phyloP scores from a whole-genome alignment of 2,329 filamentous ascomycete species.

The Moelleriella libera region DNA sequence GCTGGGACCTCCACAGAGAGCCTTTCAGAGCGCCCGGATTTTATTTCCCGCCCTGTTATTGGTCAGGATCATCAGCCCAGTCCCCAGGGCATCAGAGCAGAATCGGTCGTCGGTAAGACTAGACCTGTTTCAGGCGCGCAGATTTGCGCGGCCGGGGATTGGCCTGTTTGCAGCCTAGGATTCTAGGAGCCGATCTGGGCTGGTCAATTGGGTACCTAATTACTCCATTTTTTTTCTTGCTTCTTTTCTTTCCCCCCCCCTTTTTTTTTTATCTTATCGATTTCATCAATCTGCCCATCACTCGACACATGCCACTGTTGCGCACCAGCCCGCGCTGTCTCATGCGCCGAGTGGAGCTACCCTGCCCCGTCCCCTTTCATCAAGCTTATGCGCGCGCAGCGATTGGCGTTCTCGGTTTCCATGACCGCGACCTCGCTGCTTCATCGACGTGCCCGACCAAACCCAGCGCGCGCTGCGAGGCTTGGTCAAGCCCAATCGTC shows the following conservation, averaged over 20 bases:
- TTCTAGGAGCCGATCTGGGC: too few species aligned
- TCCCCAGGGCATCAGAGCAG: not conserved
- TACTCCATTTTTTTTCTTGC: not conserved
- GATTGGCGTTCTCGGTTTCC: not conserved
- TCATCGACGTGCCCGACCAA: not conserved
- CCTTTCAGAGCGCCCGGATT: conserved; percentile 5
- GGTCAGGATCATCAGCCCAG: not conserved
- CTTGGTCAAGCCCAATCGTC: not conserved
- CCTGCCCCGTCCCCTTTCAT: not conserved
- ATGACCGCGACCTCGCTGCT: not conserved
- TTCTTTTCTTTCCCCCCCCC: not conserved
- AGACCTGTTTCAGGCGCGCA: conserved; percentile 5
- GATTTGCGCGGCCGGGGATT: not conserved
- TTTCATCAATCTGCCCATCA: conserved; percentile 5
- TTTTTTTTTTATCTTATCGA: conserved; percentile 4
- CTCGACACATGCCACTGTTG: too few species aligned
- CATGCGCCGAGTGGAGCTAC: not conserved
- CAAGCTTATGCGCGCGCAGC: not conserved
- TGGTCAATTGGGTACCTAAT: too few species aligned
- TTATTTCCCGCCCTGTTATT: conserved; percentile 8
- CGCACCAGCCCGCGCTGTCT: too few species aligned
- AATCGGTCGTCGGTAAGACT: conserved; percentile 9
- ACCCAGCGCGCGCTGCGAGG: not conserved
- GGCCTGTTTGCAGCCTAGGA: not conserved
- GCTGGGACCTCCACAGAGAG: not conserved